Percentiles rank a stretch among this genome's conserved stretches.
These are phyloP conservation scores for Thelonectria olida DNA, from an alignment of 2,329 filamentous ascomycete species.

Conservation along the genomic window DNA sequence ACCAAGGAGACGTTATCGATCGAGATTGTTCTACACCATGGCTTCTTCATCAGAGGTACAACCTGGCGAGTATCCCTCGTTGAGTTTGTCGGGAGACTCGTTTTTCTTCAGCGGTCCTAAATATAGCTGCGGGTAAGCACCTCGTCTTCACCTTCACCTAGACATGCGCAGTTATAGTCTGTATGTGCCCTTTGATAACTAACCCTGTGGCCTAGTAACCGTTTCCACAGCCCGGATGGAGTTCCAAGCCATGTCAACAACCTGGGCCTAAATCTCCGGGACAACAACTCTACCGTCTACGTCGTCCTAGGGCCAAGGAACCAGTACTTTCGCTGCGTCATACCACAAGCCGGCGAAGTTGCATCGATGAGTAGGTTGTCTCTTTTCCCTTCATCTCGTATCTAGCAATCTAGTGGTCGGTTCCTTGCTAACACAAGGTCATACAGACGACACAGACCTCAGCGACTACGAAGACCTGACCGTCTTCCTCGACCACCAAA, in stretches of 20 bases:
- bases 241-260: background rate
- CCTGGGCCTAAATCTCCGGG: slow-evolving; percentile 17
- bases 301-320: slow-evolving; percentile 31
- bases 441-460: slow-evolving; percentile 29
- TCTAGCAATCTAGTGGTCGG: no score
- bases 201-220: background rate
- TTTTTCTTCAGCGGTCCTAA: slow-evolving; percentile 35
- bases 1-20: no score
- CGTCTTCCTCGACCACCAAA: slow-evolving; percentile 26
- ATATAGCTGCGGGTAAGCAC: slow-evolving; percentile 31
- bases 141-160: background rate
- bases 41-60: background rate
- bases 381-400: background rate
- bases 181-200: background rate
- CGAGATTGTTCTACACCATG: background rate
- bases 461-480: slow-evolving; percentile 28
- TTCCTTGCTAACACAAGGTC: background rate
- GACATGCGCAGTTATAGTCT: background rate
- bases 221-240: background rate
- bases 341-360: slow-evolving; percentile 22
- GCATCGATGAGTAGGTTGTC: slow-evolving; percentile 26
- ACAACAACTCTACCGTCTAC: slow-evolving; percentile 17
- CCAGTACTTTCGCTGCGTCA: slow-evolving; percentile 35
- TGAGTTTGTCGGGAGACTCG: slow-evolving; percentile 29
- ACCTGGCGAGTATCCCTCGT: slow-evolving; percentile 21